Base-by-base conservation (phyloP, 306 rosid species). In the Malus fusca region DNA sequence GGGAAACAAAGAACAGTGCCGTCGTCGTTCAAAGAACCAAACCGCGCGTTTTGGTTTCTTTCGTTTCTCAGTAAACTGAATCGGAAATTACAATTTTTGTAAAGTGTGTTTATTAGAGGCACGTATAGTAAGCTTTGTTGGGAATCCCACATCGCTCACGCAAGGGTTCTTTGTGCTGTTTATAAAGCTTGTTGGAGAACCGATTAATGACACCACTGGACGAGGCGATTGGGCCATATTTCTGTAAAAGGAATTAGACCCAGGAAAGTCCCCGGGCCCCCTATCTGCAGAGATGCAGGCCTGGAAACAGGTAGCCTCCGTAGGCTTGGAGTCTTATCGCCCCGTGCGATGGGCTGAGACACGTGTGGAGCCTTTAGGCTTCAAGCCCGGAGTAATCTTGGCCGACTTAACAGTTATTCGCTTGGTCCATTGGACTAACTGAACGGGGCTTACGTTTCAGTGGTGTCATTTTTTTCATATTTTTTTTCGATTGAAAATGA, bases 1-100 rank as follows among this genome's bases (percentile, higher is more conserved):
- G 0, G 95, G 88, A 77, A 77, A 85, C 92, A 9, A 92, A 96
- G 8, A 95, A 92, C 10, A 87, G 48, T 83, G 97, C 86, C 17
- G 98, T 92, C 13, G 40, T 87, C 42, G 33, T 90, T 83, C 93
- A 95, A 79, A 77, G 93, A 64, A 92, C 93, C 92, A 92, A 84
- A 83, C 85, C 84, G 98, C 91, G 75, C 53, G 79, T 74, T 33
- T 8, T 35, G 19, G 8, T 52, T 12, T 22, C 40, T 73, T 80
- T 80, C 31, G 1, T 64, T 63, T 66, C 42, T 23, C 11, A 65
- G 65, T 30, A 30, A 67, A 60, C 65, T 60, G 65, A 60, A 60
- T 60, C 26, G 33, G 15, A 60, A 60, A 23, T 60, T 60, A 17
- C 11, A 14, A 23, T 46, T 63, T 0, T 37, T 46, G 60, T 55